A percentile compares a stretch with the other conserved stretches of the same genome.
Evolutionary conservation across 2,329 filamentous ascomycete genomes (phyloP).

Genomic region (Calonectria pauciramosa): DNA sequence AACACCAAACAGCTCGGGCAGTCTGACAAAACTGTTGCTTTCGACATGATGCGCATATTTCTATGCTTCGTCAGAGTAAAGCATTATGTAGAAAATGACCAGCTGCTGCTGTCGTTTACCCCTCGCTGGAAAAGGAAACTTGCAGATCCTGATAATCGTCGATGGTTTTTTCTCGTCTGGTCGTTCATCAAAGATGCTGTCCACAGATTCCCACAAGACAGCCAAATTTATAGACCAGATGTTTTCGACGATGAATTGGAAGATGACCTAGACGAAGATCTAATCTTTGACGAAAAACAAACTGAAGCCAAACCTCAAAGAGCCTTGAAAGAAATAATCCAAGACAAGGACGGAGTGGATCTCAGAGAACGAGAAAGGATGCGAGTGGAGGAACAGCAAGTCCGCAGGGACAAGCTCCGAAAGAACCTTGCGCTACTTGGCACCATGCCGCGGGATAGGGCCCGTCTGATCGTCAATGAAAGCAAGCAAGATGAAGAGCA

Average conservation of each 20-base stretch:
- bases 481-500: constrained; percentile 72
- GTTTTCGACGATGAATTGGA: constrained; percentile 30
- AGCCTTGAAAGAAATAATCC: constrained; percentile 50
- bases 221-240: constrained; percentile 49
- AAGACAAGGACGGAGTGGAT: constrained; percentile 58
- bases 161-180: constrained; percentile 42
- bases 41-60: constrained; percentile 50
- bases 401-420: constrained; percentile 63
- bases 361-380: constrained; percentile 68
- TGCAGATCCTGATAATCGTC: constrained; percentile 4
- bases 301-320: constrained; percentile 39
- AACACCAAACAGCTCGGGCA: constrained; percentile 25
- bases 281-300: constrained; percentile 25
- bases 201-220: constrained; percentile 49
- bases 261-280: constrained; percentile 30
- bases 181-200: constrained; percentile 45
- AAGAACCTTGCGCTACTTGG: constrained; percentile 60
- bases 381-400: constrained; percentile 68
- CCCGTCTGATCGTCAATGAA: constrained; percentile 75
- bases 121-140: constrained; percentile 34
- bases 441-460: constrained; percentile 59
- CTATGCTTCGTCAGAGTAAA: constrained; percentile 47
- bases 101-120: constrained; percentile 34
- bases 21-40: constrained; percentile 36
- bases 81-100: constrained; percentile 32